Evolutionary conservation across 2,329 filamentous ascomycete genomes (phyloP).

Genomic region (Ophiosphaerella herpotricha): DNA sequence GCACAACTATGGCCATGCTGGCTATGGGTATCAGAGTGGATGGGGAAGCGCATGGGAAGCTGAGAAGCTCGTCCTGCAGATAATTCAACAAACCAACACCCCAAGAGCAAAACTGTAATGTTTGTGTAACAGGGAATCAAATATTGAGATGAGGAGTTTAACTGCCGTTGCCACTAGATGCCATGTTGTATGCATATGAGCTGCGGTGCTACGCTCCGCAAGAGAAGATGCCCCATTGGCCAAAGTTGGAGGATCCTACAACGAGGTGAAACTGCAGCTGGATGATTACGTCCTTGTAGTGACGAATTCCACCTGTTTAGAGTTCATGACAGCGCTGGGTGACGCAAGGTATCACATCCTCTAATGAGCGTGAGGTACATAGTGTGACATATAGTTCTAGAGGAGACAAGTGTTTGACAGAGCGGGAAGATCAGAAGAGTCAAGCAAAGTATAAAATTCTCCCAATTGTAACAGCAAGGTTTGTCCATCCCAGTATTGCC

Average conservation of each 20-base stretch:
- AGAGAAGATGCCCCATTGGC: too few relatives aligned
- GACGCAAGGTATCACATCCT: conserved; percentile 27
- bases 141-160: too few relatives aligned
- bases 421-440: neutral
- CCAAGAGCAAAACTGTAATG: neutral
- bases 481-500: neutral
- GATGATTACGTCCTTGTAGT: too few relatives aligned
- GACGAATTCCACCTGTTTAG: too few relatives aligned
- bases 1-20: conserved; percentile 80
- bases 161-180: too few relatives aligned
- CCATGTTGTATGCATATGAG: too few relatives aligned
- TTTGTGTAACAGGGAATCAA: neutral
- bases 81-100: neutral
- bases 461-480: neutral
- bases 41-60: conserved; percentile 51
- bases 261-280: too few relatives aligned
- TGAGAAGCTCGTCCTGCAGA: conserved; percentile 43
- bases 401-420: conserved; percentile 20
- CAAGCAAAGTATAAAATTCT: neutral
- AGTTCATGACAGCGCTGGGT: conserved; percentile 3
- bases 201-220: too few relatives aligned
- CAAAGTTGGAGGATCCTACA: too few relatives aligned
- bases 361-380: conserved; percentile 27
- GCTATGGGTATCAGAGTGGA: conserved; percentile 69
- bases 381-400: conserved; percentile 30